phyloP scores from a whole-genome alignment of 2,329 filamentous ascomycete species.

The Colletotrichum falcatum region DNA sequence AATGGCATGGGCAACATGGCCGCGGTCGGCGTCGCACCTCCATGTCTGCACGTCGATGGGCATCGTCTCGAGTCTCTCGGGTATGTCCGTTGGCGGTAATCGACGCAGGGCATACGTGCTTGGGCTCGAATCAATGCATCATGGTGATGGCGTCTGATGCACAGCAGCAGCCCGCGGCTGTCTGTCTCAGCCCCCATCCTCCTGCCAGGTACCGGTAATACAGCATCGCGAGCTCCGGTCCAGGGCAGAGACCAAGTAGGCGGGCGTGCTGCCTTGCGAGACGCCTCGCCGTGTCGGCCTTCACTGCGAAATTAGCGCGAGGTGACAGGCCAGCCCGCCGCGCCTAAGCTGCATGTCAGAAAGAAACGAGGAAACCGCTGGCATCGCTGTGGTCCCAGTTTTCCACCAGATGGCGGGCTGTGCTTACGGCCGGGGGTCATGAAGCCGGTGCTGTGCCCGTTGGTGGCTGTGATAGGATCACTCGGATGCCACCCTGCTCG shows the following conservation, averaged over 20 bases:
- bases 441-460: not conserved
- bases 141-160: constrained; percentile 10
- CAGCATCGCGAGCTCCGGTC: constrained; percentile 31
- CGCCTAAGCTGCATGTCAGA: constrained; percentile 35
- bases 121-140: not conserved
- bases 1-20: not conserved
- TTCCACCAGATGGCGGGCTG: constrained; percentile 36
- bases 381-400: constrained; percentile 16
- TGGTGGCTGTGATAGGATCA: constrained; percentile 17
- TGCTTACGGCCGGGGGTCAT: constrained; percentile 27
- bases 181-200: not conserved
- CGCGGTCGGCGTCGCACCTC: not conserved
- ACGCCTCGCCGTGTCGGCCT: constrained; percentile 22
- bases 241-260: not conserved
- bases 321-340: constrained; percentile 23
- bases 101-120: not conserved
- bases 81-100: constrained; percentile 24
- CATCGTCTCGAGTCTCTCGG: constrained; percentile 16
- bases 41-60: not conserved
- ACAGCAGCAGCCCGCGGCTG: constrained; percentile 8
- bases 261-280: constrained; percentile 26
- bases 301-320: constrained; percentile 20
- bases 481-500: constrained; percentile 2
- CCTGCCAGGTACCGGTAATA: constrained; percentile 7
- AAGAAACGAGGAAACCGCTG: constrained; percentile 24